Evolutionary conservation across 202 grass and related monocot genomes (phyloP).

Genomic region (Zizania palustris): DNA sequence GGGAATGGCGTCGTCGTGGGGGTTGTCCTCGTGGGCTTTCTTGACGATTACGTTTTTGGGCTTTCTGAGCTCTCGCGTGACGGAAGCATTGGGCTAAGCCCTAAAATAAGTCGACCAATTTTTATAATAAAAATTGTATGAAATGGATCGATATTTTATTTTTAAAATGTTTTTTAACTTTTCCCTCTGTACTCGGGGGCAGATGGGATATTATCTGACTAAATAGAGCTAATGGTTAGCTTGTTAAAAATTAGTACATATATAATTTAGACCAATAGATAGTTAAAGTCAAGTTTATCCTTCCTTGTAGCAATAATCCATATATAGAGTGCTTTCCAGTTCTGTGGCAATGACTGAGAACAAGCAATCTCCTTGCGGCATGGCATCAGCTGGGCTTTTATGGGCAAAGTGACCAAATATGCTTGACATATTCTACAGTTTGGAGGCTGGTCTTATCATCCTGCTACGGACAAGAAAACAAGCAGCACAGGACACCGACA

Average conservation of each 20-base stretch:
- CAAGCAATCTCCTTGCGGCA: not conserved
- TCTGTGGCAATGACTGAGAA: not conserved
- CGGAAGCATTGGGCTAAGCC: too few relatives aligned
- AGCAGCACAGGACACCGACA: not conserved
- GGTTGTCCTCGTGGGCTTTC: not conserved
- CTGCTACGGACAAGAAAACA: not conserved
- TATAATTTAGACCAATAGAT: too few relatives aligned
- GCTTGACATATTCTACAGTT: not conserved
- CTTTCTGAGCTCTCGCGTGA: not conserved
- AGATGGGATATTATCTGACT: too few relatives aligned
- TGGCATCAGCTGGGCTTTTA: conserved; percentile 5
- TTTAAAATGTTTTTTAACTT: not conserved
- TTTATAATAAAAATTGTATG: too few relatives aligned
- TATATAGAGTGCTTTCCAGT: not conserved
- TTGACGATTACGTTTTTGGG: not conserved
- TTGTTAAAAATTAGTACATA: too few relatives aligned
- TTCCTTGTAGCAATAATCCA: too few relatives aligned
- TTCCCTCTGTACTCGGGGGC: too few relatives aligned
- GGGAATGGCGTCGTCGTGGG: not conserved
- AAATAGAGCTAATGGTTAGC: too few relatives aligned
- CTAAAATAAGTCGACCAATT: too few relatives aligned
- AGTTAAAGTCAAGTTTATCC: too few relatives aligned
- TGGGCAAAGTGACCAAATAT: conserved; percentile 19
- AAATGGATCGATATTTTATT: too few relatives aligned
- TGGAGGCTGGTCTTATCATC: not conserved